Conservation (phyloP, 2,329 filamentous ascomycete species). For the Byssoonygena ceratinophila region DNA sequence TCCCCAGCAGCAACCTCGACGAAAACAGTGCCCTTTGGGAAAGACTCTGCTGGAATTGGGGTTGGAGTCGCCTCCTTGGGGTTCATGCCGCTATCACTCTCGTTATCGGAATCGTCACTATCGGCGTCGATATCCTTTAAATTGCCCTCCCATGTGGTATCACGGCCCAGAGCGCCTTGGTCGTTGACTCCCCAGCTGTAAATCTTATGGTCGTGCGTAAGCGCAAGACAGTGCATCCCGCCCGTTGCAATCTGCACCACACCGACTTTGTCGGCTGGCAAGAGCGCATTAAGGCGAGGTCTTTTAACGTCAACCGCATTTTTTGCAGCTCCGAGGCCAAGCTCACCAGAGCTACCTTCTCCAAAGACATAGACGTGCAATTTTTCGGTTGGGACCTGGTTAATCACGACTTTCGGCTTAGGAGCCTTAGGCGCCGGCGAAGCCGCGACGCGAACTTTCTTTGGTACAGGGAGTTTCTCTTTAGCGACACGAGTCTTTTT, state of each 20-base stretch:
- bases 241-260: slow-evolving; percentile 68
- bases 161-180: slow-evolving; percentile 65
- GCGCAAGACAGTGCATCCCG: slow-evolving; percentile 68
- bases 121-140: slow-evolving; percentile 45
- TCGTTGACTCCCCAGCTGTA: slow-evolving; percentile 84
- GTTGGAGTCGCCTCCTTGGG: slow-evolving; percentile 47
- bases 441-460: slow-evolving; percentile 17
- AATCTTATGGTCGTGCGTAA: slow-evolving; percentile 72
- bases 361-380: slow-evolving; percentile 73
- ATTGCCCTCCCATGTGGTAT: slow-evolving; percentile 58
- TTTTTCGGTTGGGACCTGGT: slow-evolving; percentile 45
- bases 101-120: slow-evolving; percentile 43
- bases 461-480: slow-evolving; percentile 3
- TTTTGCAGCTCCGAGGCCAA: slow-evolving; percentile 61
- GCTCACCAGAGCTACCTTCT: slow-evolving; percentile 68
- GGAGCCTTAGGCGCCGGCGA: not conserved
- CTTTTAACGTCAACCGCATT: slow-evolving; percentile 62
- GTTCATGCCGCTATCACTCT: slow-evolving; percentile 45
- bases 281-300: slow-evolving; percentile 56
- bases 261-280: slow-evolving; percentile 47
- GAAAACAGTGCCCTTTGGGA: slow-evolving; percentile 46
- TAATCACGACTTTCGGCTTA: slow-evolving; percentile 41
- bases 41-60: slow-evolving; percentile 38
- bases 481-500: slow-evolving; percentile 19
- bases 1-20: slow-evolving; percentile 50